Evolutionary conservation across 2,329 filamentous ascomycete genomes (phyloP).

Genomic region (Pseudodiploospora longispora): DNA sequence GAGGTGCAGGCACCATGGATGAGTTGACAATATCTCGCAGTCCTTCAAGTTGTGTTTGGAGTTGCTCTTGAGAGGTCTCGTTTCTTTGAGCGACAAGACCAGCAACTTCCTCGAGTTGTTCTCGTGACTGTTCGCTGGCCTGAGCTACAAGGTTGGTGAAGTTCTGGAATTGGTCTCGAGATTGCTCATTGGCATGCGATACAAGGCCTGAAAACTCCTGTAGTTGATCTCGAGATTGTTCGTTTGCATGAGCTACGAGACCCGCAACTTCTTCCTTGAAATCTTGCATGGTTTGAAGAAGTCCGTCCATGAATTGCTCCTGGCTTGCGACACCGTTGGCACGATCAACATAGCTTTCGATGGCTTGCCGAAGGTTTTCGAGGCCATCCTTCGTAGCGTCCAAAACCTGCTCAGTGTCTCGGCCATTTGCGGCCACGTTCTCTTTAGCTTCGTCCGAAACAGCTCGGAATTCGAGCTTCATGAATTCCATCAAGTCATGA

Average conservation of each 20-base stretch:
- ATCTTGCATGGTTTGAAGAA: conserved; percentile 57
- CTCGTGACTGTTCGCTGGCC: conserved; percentile 17
- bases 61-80: conserved; percentile 49
- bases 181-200: conserved; percentile 30
- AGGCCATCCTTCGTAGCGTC: conserved; percentile 83
- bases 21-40: conserved; percentile 70
- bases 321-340: conserved; percentile 61
- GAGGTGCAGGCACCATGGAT: conserved; percentile 53
- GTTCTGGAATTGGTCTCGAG: conserved; percentile 58
- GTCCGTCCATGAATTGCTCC: conserved; percentile 67
- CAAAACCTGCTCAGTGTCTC: conserved; percentile 80
- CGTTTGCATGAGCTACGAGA: conserved; percentile 42
- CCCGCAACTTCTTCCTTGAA: conserved; percentile 61
- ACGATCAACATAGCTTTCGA: conserved; percentile 73
- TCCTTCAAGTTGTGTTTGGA: conserved; percentile 76
- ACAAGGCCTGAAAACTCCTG: conserved; percentile 42
- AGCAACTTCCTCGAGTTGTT: background rate
- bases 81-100: conserved; percentile 16
- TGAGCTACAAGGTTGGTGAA: conserved; percentile 3
- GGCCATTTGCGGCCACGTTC: conserved; percentile 68
- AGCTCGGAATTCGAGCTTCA: conserved; percentile 51
- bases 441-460: conserved; percentile 62
- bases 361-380: conserved; percentile 69
- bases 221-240: conserved; percentile 25
- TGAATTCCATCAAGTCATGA: conserved; percentile 55